phyloP scores from a whole-genome alignment of 768 basidiomycete genomes.

The Mycena olivaceomarginata region DNA sequence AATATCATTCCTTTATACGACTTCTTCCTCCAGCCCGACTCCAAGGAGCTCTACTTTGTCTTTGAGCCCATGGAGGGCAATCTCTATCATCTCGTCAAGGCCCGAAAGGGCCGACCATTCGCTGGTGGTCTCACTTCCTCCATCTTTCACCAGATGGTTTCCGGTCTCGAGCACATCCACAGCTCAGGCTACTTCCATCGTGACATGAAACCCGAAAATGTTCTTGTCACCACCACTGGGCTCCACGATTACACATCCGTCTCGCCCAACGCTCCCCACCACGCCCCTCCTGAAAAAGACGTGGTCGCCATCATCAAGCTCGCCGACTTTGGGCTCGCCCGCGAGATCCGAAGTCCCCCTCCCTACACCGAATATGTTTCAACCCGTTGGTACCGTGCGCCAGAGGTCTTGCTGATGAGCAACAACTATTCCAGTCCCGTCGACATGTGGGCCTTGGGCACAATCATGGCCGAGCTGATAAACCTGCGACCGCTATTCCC shows the following conservation, averaged over 20 bases:
- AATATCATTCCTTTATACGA: conserved; percentile 99
- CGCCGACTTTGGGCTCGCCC: conserved; percentile 97
- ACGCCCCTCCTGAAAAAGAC: conserved; percentile 89
- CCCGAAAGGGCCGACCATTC: conserved; percentile 94
- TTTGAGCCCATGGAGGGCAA: conserved; percentile 99
- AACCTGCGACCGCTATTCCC: conserved; percentile 98
- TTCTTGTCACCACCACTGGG: conserved; percentile 98
- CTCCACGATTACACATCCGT: conserved; percentile 93
- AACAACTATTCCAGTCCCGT: conserved; percentile 97
- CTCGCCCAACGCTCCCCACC: conserved; percentile 78
- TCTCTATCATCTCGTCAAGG: conserved; percentile 98
- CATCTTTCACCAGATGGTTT: conserved; percentile 94
- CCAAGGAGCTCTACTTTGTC: conserved; percentile 98
- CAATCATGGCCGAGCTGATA: conserved; percentile 97
- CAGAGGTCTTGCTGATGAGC: conserved; percentile 94
- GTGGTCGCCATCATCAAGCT: conserved; percentile 98
- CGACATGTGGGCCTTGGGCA: conserved; percentile 99
- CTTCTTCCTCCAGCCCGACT: conserved; percentile 96
- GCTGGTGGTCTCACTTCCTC: conserved; percentile 98
- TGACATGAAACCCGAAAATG: conserved; percentile 99
- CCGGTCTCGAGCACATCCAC: conserved; percentile 96
- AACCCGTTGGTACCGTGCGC: conserved; percentile 99
- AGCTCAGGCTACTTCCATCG: conserved; percentile 96
- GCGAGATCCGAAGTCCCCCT: conserved; percentile 90
- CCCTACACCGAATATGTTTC: conserved; percentile 99